Evolutionary conservation across 2,329 filamentous ascomycete genomes (phyloP), one percentile per base, ranked within the genome.

Genomic region (Fusarium miscanthi): DNA sequence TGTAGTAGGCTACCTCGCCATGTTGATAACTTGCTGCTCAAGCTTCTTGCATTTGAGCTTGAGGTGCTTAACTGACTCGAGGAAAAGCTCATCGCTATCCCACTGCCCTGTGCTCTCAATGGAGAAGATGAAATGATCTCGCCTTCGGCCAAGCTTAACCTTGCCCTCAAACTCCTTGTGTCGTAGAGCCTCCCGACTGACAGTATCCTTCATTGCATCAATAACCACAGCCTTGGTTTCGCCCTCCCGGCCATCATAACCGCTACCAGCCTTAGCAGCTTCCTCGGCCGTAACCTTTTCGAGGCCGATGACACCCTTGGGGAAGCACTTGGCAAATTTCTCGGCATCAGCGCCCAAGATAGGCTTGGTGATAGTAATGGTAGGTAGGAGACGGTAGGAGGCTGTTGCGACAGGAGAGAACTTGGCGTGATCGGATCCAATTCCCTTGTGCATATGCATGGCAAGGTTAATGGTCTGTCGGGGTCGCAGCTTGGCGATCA

Each of bases 71-170:
- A 99, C 88, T 33, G 94, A 91, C 84, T 98, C 94, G 63, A 99
- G 83, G 85, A 99, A 98, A 73, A 99, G 87, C 82, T 94, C 91
- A 78, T 98, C 95, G 79, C 94, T 97, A 66, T 96, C 92, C 86
- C 94, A 97, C 84, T 99, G 96, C 10, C 96, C 97, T 1, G 94
- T 92, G 85, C 95, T 98, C 86, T 99, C 96, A 40, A 99, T 88
- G 60, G 91, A 92, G 87, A 96, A 99, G 82, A 99, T 98, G 82
- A 99, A 99, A 84, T 99, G 97, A 81, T 99, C 96, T 73, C 94
- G 88, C 77, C 94, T 86, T 60, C 97, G 88, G 46, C 96, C 96
- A 37, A 99, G 89, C 86, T 94, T 95, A 72, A 99, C 96, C 86
- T 98, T 99, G 80, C 91, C 93, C 83, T 96, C 90, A 84, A 99